Evolutionary conservation across 129 eudicot species (phyloP).

Genomic region (Chrysanthemum seticuspe): DNA sequence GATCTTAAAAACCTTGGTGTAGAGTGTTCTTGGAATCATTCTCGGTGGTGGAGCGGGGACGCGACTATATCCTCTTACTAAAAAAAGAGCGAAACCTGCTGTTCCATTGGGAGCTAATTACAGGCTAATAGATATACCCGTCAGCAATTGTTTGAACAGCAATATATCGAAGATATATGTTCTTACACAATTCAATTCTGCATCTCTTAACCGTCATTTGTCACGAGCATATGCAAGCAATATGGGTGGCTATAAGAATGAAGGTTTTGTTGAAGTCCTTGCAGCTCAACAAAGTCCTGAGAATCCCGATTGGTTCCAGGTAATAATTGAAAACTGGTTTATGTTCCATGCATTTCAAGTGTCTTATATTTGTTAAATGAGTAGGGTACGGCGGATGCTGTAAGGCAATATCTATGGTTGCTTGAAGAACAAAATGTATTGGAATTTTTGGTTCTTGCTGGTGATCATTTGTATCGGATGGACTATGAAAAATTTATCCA

Average conservation of each 20-base stretch:
- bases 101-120: constrained; percentile 68
- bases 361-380: not conserved
- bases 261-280: constrained; percentile 67
- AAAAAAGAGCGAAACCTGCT: constrained; percentile 65
- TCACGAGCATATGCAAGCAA: constrained; percentile 61
- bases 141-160: constrained; percentile 65
- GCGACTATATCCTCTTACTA: constrained; percentile 56
- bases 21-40: constrained; percentile 71
- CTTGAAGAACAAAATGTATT: constrained; percentile 48
- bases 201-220: constrained; percentile 64
- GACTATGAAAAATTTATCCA: constrained; percentile 42
- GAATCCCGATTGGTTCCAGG: constrained; percentile 72
- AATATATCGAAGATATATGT: constrained; percentile 55
- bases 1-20: not conserved
- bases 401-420: constrained; percentile 47
- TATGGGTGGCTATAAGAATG: constrained; percentile 62
- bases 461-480: constrained; percentile 51
- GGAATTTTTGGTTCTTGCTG: constrained; percentile 46
- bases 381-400: constrained; percentile 52
- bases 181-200: constrained; percentile 64
- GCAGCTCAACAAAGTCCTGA: constrained; percentile 76
- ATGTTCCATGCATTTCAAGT: not conserved
- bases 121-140: constrained; percentile 61
- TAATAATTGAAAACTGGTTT: constrained; percentile 16
- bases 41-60: constrained; percentile 79